Percentiles rank a stretch among this genome's conserved stretches.
These are phyloP conservation scores for Thyridium curvatum DNA, from an alignment of 2,329 filamentous ascomycete species.

Conservation along the genomic window DNA sequence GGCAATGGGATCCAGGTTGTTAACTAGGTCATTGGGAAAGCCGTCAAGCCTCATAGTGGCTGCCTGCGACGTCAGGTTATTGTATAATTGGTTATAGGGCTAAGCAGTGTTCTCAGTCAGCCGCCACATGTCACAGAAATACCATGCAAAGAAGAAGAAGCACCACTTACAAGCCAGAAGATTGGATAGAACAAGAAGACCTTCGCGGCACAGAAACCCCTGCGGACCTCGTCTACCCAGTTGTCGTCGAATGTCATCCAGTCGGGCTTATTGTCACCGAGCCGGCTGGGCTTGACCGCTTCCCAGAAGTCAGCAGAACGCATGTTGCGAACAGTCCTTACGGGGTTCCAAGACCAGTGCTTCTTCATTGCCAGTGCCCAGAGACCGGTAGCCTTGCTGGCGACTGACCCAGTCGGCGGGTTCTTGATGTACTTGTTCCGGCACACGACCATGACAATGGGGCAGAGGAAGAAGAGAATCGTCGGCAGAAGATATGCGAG, in stretches of 20 bases:
- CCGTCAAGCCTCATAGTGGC: constrained; percentile 59
- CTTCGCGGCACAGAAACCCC: constrained; percentile 59
- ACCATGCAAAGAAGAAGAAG: constrained; percentile 10
- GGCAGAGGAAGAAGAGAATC: constrained; percentile 55
- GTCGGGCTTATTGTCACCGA: constrained; percentile 44
- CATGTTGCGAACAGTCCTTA: constrained; percentile 51
- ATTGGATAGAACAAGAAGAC: constrained; percentile 65
- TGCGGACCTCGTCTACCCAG: constrained; percentile 35
- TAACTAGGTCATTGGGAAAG: constrained; percentile 68
- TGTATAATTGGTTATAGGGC: constrained; percentile 30
- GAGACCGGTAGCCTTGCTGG: constrained; percentile 56
- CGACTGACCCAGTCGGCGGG: constrained; percentile 60
- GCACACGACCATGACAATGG: constrained; percentile 54
- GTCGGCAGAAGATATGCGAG: constrained; percentile 64
- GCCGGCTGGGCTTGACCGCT: constrained; percentile 56
- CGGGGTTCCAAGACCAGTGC: constrained; percentile 55
- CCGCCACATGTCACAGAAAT: too few relatives aligned
- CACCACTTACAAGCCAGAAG: constrained; percentile 40
- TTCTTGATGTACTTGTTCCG: constrained; percentile 50
- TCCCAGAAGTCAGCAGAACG: constrained; percentile 57
- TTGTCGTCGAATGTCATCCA: constrained; percentile 52
- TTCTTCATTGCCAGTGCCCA: constrained; percentile 60
- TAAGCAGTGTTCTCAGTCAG: too few relatives aligned
- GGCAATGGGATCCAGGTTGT: constrained; percentile 66
- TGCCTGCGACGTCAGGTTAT: constrained; percentile 56